Evolutionary conservation across 2,329 filamentous ascomycete genomes (phyloP).

Genomic region (Curvularia lunata): DNA sequence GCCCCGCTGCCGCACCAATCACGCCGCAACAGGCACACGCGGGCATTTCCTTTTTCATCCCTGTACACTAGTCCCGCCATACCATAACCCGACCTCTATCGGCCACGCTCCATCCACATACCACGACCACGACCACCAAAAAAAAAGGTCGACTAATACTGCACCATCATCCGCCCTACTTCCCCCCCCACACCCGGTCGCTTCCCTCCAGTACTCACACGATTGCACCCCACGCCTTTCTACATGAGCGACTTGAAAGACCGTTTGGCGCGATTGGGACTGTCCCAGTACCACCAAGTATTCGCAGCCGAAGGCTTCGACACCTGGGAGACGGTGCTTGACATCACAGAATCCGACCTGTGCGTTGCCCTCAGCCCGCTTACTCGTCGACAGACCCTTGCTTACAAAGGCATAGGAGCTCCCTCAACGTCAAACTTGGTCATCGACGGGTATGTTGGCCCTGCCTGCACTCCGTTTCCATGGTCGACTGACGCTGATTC

Average conservation of each 20-base stretch:
- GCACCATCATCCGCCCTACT: constrained; percentile 57
- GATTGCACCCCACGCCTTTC: constrained; percentile 20
- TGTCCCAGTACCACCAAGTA: constrained; percentile 75
- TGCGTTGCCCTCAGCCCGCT: constrained; percentile 52
- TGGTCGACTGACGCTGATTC: constrained; percentile 9
- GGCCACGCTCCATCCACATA: constrained; percentile 8
- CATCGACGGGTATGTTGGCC: constrained; percentile 71
- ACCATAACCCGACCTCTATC: constrained; percentile 15
- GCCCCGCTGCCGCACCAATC: constrained; percentile 36
- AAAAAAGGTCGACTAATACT: constrained; percentile 25
- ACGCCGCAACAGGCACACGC: constrained; percentile 20
- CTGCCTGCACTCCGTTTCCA: not conserved
- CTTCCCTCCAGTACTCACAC: constrained; percentile 16
- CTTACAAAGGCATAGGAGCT: constrained; percentile 61
- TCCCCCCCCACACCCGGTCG: constrained; percentile 2
- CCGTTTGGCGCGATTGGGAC: constrained; percentile 75
- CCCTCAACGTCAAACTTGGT: constrained; percentile 77
- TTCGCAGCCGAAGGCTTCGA: constrained; percentile 84
- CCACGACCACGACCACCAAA: constrained; percentile 23
- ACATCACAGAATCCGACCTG: constrained; percentile 85
- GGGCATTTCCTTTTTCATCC: constrained; percentile 41
- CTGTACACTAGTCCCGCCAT: constrained; percentile 34
- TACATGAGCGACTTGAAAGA: constrained; percentile 70
- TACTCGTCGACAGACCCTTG: constrained; percentile 3
- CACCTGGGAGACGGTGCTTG: constrained; percentile 80